Base-by-base conservation (phyloP, 2,329 filamentous ascomycete species). In the Nemania diffusa region DNA sequence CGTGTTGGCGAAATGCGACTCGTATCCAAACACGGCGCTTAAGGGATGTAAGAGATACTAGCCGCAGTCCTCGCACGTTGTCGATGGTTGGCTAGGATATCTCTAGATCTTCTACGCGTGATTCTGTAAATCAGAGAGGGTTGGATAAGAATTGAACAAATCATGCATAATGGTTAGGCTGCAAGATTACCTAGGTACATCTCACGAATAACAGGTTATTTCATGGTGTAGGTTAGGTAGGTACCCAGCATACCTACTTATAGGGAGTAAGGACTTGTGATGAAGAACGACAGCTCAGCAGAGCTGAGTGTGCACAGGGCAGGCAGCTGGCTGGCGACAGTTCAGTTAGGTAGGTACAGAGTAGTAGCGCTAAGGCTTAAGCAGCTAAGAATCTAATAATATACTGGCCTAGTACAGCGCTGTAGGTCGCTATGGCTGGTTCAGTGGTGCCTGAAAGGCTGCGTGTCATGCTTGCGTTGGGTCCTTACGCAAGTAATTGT, bases 401-500 rank as follows among this genome's bases (percentile, higher is more conserved):
- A 53, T 52, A 51, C n/a, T 20, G 2, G 46, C 46, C 22, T n/a
- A 50, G 46, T 27, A 26, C 46, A 27, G 46, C 13, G 11, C 24
- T 50, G 26, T 27, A 50, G 26, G 59, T 7, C 20, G 20, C 37
- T 56, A 62, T 55, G 22, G 6, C 26, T 15, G 32, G 20, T 42
- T n/a, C 26, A 40, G 51, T 69, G 60, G 61, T 62, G 70, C 68
- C 57, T 71, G 64, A 68, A 59, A 65, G 57, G 51, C 57, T 63
- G 68, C 65, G 66, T 69, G 65, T 68, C 65, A 65, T 70, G 66
- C 65, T 65, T 66, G 67, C 66, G 69, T 69, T 65, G 62, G 68
- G 58, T 62, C 65, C 71, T 78, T 77, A 79, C 78, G 78, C 78
- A 79, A 78, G 71, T 73, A 69, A 71, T 57, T 76, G 77, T 78